A percentile compares a stretch with the other conserved stretches of the same genome.
phyloP scores from a whole-genome alignment of 2,329 filamentous ascomycete species.

The Arthrinium phaeospermum region DNA sequence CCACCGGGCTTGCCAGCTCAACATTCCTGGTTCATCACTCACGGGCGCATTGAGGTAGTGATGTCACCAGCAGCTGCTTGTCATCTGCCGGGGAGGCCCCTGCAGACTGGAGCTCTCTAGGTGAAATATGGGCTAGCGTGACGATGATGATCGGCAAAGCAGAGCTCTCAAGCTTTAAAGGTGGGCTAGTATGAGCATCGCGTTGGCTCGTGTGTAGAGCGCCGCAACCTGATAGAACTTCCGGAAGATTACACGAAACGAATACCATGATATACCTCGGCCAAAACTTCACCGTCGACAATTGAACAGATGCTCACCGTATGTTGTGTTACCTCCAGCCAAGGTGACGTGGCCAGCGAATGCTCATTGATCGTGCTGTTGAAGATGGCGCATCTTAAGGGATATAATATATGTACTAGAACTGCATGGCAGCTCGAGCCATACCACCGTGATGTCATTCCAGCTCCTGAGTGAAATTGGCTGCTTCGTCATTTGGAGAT shows the following conservation, averaged over 20 bases:
- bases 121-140: neutral
- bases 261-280: neutral
- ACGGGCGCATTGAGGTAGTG: neutral
- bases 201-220: neutral
- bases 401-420: neutral
- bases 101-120: neutral
- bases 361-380: neutral
- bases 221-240: neutral
- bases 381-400: neutral
- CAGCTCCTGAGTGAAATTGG: neutral
- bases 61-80: conserved; percentile 15
- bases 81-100: conserved; percentile 2
- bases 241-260: neutral
- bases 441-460: conserved; percentile 1
- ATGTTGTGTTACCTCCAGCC: neutral
- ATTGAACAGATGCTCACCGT: neutral
- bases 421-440: neutral
- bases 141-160: neutral
- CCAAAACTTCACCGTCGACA: neutral
- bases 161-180: conserved; percentile 12
- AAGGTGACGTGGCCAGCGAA: neutral
- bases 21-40: conserved; percentile 8
- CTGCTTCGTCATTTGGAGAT: neutral
- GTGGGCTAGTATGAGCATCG: neutral
- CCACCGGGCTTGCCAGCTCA: conserved; percentile 7